These are phyloP conservation scores for Aspergillus fructus DNA, from an alignment of 2,329 filamentous ascomycete genomes.

Conservation along the genomic window DNA sequence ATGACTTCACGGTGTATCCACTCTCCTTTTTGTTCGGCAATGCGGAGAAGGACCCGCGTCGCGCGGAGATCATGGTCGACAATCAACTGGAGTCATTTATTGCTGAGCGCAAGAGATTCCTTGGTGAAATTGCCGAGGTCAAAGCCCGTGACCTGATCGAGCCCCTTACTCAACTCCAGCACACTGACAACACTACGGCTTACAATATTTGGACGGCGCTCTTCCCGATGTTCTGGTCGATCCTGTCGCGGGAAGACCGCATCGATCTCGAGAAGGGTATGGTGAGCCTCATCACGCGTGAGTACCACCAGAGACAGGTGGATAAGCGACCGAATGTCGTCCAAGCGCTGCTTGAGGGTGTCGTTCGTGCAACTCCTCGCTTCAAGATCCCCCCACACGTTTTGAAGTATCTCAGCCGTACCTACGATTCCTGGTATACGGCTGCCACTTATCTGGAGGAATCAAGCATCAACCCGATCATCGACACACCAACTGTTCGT, in stretches of 20 bases:
- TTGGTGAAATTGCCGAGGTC: slow-evolving; percentile 78
- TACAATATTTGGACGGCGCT: slow-evolving; percentile 87
- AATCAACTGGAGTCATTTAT: slow-evolving; percentile 80
- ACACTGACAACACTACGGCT: slow-evolving; percentile 77
- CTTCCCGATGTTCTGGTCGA: slow-evolving; percentile 93
- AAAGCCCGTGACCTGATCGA: slow-evolving; percentile 86
- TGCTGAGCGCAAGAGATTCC: slow-evolving; percentile 75
- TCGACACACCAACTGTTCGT: slow-evolving; percentile 78
- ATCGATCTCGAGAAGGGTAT: slow-evolving; percentile 87
- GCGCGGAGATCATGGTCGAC: slow-evolving; percentile 69
- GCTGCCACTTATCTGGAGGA: slow-evolving; percentile 88
- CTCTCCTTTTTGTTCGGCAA: slow-evolving; percentile 71
- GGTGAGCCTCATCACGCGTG: slow-evolving; percentile 86
- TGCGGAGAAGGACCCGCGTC: slow-evolving; percentile 68
- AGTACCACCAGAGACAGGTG: slow-evolving; percentile 91
- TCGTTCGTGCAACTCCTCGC: slow-evolving; percentile 77
- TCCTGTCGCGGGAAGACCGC: slow-evolving; percentile 81
- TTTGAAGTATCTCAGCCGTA: slow-evolving; percentile 90
- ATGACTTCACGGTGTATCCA: slow-evolving; percentile 79
- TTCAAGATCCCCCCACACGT: slow-evolving; percentile 95
- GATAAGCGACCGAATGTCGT: slow-evolving; percentile 95
- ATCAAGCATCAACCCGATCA: slow-evolving; percentile 75
- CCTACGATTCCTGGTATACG: slow-evolving; percentile 97
- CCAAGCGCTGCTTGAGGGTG: slow-evolving; percentile 84
- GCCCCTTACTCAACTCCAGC: slow-evolving; percentile 86